Evolutionary conservation across 148 eudicot genomes (phyloP), one percentile per base, ranked within the genome.

Genomic region (Camellia granthamiana): DNA sequence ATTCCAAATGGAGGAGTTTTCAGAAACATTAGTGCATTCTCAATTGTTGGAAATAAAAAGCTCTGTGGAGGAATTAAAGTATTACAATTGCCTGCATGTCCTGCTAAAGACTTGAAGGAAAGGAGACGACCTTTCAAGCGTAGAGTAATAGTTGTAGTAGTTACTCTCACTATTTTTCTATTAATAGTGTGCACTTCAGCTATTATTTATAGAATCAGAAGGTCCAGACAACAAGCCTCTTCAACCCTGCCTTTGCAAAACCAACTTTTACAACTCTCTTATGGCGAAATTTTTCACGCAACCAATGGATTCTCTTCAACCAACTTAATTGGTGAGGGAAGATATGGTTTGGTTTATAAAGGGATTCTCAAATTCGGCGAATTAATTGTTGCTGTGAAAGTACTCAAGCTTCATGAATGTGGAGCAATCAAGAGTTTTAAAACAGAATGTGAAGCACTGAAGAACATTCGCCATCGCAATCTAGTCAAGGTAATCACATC

Each of bases 61-160:
- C 71, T 81, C 4, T 81, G 84, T 41, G 84, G 84, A 75, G 84
- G 84, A 62, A 71, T 43, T 58, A 19, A 15, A 15, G 51, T 15
- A 43, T 23, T 81, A 2, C 15, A 59, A 6, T 77, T 81, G 55
- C 72, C 61, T 30, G 0, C 72, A 19, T 81, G 84, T 56, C 71
- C 70, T 0, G 3, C 4, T 42, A 38, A 65, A 65, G 23, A n/a
- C n/a, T 11, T 7, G 30, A 4, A 43, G 18, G 9, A 43, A 43
- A 30, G 59, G 67, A 76, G 43, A 23, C 1, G 60, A 19, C 56
- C 0, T 38, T 66, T 62, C 6, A 1, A 55, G 12, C 58, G 14
- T 19, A 68, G 5, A 55, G 3, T 43, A 38, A 76, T 76, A 54
- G 11, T 69, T 43, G 4, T 66, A 68, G 60, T 56, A 56, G 13